Base-by-base conservation (phyloP, 257 asterid genomes). In the Petunia axillaris region DNA sequence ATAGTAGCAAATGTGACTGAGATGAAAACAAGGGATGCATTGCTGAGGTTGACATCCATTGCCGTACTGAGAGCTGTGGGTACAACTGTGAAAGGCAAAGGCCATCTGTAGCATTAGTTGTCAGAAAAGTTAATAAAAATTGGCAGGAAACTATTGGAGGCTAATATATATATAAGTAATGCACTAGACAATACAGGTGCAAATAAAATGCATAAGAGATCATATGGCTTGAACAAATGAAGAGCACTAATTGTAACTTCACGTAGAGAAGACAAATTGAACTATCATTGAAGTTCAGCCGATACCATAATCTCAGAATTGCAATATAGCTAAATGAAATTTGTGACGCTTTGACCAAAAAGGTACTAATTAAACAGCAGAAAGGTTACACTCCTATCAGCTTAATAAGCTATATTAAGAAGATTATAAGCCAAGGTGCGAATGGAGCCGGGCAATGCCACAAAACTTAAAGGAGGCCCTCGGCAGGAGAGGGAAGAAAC, bases 61-160 rank as follows among this genome's bases (percentile, higher is more conserved):
- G 99, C 98, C 53, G 99, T 96, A 91, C 97, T 84, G 87, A 96
- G 95, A 83, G 98, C 97, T 80, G 95, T 94, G 48, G 99, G 99
- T 87, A 96, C 98, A 91, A 96, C 99, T 96, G 99, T 89, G 93
- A 92, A 94, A 93, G 89, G 93, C 88, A 92, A 91, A 92, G 91
- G 88, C 92, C 93, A 88, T 95, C 95, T 91, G 96, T 93, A 86
- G 91, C 97, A 91, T 94, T 96, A 94, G 97, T 90, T 88, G 88
- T 89, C 87, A 90, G 91, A 86, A 86, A 86, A 89, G 95, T 89
- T 83, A 93, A 90, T 88, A 83, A 88, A 86, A 83, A 81, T 82
- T 77, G 81, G 82, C 85, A 86, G 76, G 79, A 75, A 50, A 50
- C 46, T 73, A 73, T 6, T 73, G 62, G 35, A 73, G 36, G 6